phyloP scores from a whole-genome alignment of 768 basidiomycete genomes.

The Tricholoma matsutake region DNA sequence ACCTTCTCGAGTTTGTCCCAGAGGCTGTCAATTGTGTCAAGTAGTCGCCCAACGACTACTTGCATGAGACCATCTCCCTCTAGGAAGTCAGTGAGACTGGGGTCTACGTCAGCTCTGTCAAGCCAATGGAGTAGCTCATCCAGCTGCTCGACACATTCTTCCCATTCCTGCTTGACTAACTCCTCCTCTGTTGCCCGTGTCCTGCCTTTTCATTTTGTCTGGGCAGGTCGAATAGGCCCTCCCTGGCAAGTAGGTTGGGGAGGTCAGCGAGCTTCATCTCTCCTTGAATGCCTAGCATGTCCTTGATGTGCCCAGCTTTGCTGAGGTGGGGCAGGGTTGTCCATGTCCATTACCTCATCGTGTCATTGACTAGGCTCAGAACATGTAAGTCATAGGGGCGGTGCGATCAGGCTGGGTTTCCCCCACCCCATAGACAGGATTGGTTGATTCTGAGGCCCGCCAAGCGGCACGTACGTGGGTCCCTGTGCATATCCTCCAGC shows the following conservation, averaged over 20 bases:
- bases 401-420: background rate
- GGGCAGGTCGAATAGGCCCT: background rate
- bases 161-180: too few species aligned
- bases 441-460: background rate
- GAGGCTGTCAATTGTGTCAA: background rate
- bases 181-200: too few species aligned
- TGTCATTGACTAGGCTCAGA: too few species aligned
- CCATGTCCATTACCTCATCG: too few species aligned
- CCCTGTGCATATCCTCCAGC: too few species aligned
- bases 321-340: too few species aligned
- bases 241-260: background rate
- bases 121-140: background rate
- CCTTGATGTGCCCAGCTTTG: background rate
- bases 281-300: background rate
- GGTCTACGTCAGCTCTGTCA: background rate
- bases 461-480: background rate
- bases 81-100: background rate
- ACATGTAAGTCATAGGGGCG: too few species aligned
- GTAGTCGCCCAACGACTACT: background rate
- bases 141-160: background rate
- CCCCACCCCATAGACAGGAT: background rate
- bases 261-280: background rate
- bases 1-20: background rate
- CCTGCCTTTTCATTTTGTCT: background rate
- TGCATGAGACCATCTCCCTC: background rate